phyloP scores from a whole-genome alignment of 2,329 filamentous ascomycete genomes.

The Diaporthe sp. region DNA sequence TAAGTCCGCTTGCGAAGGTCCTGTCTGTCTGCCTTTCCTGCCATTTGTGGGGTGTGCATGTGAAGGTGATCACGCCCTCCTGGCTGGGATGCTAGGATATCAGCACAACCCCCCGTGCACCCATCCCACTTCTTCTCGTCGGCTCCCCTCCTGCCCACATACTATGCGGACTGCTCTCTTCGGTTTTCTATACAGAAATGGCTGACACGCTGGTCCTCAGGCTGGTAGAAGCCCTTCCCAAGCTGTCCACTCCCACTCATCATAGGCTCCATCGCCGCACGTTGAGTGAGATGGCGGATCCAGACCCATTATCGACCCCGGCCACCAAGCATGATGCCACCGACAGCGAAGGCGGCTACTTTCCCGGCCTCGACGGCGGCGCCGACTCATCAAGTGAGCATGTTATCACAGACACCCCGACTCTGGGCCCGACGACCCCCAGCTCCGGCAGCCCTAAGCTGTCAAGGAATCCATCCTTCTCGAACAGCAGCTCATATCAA shows the following conservation, averaged over 20 bases:
- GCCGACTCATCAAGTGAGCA: slow-evolving; percentile 57
- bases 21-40: background rate
- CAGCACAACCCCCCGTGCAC: background rate
- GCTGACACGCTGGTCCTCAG: slow-evolving; percentile 55
- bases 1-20: slow-evolving; percentile 4
- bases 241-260: slow-evolving; percentile 52
- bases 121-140: background rate
- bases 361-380: slow-evolving; percentile 52
- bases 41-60: slow-evolving; percentile 11
- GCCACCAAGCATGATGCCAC: slow-evolving; percentile 50
- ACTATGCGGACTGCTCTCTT: background rate
- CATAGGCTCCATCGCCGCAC: slow-evolving; percentile 47
- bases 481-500: slow-evolving; percentile 85
- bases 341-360: slow-evolving; percentile 51
- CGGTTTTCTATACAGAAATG: slow-evolving; percentile 41
- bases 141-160: background rate
- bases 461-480: slow-evolving; percentile 84
- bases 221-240: slow-evolving; percentile 52
- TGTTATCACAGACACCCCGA: slow-evolving; percentile 59
- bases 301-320: slow-evolving; percentile 49
- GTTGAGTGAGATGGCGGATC: slow-evolving; percentile 56
- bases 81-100: background rate
- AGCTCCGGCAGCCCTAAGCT: slow-evolving; percentile 62
- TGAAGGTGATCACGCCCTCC: slow-evolving; percentile 13
- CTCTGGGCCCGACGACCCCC: slow-evolving; percentile 56